phyloP scores from a whole-genome alignment of 1,284 basidiomycete species.

The Cryptococcus sp. region DNA sequence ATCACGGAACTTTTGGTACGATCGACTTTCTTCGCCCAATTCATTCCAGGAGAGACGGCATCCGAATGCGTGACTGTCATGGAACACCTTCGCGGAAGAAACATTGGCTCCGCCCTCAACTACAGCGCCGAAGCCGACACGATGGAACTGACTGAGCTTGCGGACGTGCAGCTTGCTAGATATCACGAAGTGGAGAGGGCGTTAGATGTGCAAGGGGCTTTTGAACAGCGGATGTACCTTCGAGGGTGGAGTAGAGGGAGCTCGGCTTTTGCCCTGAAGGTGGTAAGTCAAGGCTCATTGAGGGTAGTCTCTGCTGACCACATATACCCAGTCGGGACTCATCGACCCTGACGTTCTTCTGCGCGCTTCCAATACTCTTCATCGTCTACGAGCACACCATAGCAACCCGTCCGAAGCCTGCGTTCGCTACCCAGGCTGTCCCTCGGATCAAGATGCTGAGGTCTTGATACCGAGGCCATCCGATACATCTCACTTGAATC shows the following conservation, averaged over 20 bases:
- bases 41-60: constrained; percentile 80
- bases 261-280: constrained; percentile 77
- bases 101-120: constrained; percentile 72
- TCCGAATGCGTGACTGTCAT: constrained; percentile 67
- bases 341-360: constrained; percentile 31
- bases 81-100: constrained; percentile 62
- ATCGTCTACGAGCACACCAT: constrained; percentile 1
- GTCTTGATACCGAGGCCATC: constrained; percentile 8
- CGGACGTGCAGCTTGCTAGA: constrained; percentile 9
- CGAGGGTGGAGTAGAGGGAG: constrained; percentile 50
- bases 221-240: constrained; percentile 60
- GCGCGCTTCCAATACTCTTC: constrained; percentile 33
- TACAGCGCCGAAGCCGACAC: constrained; percentile 82
- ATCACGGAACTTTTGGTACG: constrained; percentile 69
- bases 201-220: constrained; percentile 72
- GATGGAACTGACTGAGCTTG: constrained; percentile 44
- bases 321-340: constrained; percentile 24
- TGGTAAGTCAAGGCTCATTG: constrained; percentile 55
- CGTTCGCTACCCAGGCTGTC: constrained; percentile 62
- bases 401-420: constrained; percentile 51
- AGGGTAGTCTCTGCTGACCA: neutral
- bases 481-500: no score
- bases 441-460: constrained; percentile 40
- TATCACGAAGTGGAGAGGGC: constrained; percentile 53
- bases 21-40: constrained; percentile 74